phyloP scores from a whole-genome alignment of 192 early-diverging fungal species.

The Coemansia sp. region DNA sequence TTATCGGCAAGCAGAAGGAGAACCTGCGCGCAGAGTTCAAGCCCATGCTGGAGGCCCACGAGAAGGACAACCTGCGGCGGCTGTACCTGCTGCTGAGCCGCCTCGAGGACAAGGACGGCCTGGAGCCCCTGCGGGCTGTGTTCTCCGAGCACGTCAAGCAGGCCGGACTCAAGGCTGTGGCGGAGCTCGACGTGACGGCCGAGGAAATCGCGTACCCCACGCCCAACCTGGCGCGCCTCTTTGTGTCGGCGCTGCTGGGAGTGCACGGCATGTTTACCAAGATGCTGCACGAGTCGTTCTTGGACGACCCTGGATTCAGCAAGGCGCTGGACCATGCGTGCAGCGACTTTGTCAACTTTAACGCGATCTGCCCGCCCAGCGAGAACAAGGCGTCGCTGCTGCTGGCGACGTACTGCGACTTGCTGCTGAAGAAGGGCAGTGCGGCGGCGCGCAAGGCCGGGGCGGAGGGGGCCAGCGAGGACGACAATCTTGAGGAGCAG shows the following conservation, averaged over 20 bases:
- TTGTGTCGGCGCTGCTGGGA: constrained; percentile 81
- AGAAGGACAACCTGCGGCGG: constrained; percentile 81
- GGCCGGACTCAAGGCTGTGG: constrained; percentile 72
- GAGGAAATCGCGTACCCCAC: constrained; percentile 18
- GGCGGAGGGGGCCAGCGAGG: constrained; percentile 39
- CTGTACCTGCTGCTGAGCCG: constrained; percentile 83
- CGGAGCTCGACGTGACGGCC: constrained; percentile 54
- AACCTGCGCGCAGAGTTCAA: constrained; percentile 89
- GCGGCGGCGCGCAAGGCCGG: constrained; percentile 33
- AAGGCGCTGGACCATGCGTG: constrained; percentile 92
- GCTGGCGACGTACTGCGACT: constrained; percentile 88
- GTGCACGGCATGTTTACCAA: constrained; percentile 86
- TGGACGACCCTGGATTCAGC: constrained; percentile 77
- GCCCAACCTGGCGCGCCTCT: constrained; percentile 58
- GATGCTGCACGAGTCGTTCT: constrained; percentile 74
- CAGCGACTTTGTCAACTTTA: constrained; percentile 90
- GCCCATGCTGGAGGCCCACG: constrained; percentile 81
- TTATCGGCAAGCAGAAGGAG: constrained; percentile 82
- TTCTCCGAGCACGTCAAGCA: constrained; percentile 79
- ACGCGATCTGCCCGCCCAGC: constrained; percentile 71
- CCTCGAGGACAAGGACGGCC: constrained; percentile 66
- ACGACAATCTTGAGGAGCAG: constrained; percentile 52
- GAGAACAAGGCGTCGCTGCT: constrained; percentile 80
- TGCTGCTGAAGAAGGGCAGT: constrained; percentile 78
- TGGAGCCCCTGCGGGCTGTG: constrained; percentile 73